Percentiles rank a stretch among this genome's conserved stretches.
Conservation (phyloP, 2,329 filamentous ascomycete species). For the Pseudohalonectria lignicola region DNA sequence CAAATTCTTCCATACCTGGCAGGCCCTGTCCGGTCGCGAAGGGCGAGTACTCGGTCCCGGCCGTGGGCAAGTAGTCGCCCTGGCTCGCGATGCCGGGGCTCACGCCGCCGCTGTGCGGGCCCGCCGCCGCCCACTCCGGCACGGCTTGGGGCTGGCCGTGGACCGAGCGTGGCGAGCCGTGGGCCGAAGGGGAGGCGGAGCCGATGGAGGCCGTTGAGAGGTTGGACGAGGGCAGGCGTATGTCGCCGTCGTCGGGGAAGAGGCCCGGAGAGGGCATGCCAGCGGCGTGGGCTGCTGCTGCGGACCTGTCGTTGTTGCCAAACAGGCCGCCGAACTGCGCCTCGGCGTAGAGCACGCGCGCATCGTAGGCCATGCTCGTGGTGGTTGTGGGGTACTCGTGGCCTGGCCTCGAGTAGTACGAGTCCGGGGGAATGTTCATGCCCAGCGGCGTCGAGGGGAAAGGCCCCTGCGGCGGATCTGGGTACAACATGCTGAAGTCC, state of each 20-base stretch:
- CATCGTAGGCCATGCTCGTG: conserved; percentile 37
- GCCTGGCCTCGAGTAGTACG: conserved; percentile 7
- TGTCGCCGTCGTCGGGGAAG: conserved; percentile 38
- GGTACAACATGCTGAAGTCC: conserved; percentile 11
- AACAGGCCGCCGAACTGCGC: conserved; percentile 29
- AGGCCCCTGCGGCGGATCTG: conserved; percentile 8
- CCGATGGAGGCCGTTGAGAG: conserved; percentile 50
- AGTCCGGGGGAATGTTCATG: conserved; percentile 9
- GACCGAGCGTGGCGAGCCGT: conserved; percentile 56
- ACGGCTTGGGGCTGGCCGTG: conserved; percentile 45
- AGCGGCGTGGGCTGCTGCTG: conserved; percentile 12
- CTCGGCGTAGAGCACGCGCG: conserved; percentile 34
- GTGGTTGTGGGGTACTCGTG: conserved; percentile 17
- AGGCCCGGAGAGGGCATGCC: conserved; percentile 32
- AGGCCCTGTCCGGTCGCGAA: conserved; percentile 22
- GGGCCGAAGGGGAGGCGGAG: conserved; percentile 55
- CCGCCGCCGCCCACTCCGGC: conserved; percentile 44
- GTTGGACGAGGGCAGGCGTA: conserved; percentile 41
- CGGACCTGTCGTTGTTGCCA: conserved; percentile 9
- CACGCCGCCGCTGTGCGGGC: conserved; percentile 47
- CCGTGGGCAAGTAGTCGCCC: conserved; percentile 35
- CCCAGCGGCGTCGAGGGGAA: conserved; percentile 7
- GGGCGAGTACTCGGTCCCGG: conserved; percentile 45
- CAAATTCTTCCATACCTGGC: conserved; percentile 38
- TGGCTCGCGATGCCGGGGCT: conserved; percentile 53